These are phyloP conservation scores for Diplogelasinospora grovesii DNA, from an alignment of 495 filamentous ascomycete genomes.

Conservation along the genomic window DNA sequence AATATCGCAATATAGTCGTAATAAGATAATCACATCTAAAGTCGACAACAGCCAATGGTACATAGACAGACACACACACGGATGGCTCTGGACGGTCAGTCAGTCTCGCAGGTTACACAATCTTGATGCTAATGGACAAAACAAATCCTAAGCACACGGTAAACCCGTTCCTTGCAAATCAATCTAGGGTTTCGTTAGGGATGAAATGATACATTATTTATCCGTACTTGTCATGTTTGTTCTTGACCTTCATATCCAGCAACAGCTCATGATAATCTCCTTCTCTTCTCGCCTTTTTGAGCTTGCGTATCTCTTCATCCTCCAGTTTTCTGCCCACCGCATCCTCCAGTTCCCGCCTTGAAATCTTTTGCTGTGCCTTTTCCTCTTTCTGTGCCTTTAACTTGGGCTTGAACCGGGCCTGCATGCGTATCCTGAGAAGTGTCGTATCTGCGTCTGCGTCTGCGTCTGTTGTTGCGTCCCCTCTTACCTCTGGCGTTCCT, in stretches of 20 bases:
- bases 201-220: too few relatives aligned
- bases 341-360: slow-evolving; percentile 78
- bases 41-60: too few relatives aligned
- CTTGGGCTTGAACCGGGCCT: slow-evolving; percentile 84
- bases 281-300: slow-evolving; percentile 79
- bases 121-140: too few relatives aligned
- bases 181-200: too few relatives aligned
- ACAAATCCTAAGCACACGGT: too few relatives aligned
- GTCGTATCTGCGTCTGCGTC: slow-evolving; percentile 67
- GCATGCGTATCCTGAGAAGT: slow-evolving; percentile 83
- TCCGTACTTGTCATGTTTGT: slow-evolving; percentile 89
- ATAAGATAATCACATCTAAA: too few relatives aligned
- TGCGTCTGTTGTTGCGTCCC: slow-evolving; percentile 72
- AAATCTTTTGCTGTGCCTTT: slow-evolving; percentile 78
- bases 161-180: too few relatives aligned
- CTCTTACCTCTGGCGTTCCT: slow-evolving; percentile 57
- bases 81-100: too few relatives aligned
- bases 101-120: too few relatives aligned
- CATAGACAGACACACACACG: too few relatives aligned
- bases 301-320: slow-evolving; percentile 73
- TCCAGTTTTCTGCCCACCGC: slow-evolving; percentile 68
- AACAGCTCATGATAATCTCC: slow-evolving; percentile 87
- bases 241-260: slow-evolving; percentile 84
- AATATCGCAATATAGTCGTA: too few relatives aligned
- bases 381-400: slow-evolving; percentile 59